Conservation (phyloP, 139 green algal species). For the Picochlorum sp. region DNA sequence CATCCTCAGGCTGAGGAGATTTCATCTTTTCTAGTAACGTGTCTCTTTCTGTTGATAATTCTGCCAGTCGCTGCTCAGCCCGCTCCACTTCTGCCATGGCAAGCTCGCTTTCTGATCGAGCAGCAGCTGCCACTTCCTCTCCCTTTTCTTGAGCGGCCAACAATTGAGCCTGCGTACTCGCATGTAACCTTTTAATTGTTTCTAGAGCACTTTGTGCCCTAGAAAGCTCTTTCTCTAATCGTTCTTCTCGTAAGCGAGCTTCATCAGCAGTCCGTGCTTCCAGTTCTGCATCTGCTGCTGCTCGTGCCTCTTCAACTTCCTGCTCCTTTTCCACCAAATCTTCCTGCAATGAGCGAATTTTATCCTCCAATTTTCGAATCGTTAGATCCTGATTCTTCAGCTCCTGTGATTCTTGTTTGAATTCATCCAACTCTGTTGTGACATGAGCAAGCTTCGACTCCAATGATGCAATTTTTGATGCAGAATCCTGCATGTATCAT, state of each 20-base stretch:
- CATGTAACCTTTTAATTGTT: conserved; percentile 61
- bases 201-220: conserved; percentile 52
- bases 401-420: conserved; percentile 59
- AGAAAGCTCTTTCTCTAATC: conserved; percentile 52
- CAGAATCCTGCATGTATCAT: conserved; percentile 31
- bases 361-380: conserved; percentile 69
- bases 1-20: background rate
- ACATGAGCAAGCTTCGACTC: conserved; percentile 38
- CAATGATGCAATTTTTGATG: conserved; percentile 39
- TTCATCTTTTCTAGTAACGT: conserved; percentile 39
- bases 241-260: conserved; percentile 35
- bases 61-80: conserved; percentile 42
- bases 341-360: conserved; percentile 36
- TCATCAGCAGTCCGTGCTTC: conserved; percentile 24
- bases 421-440: conserved; percentile 70
- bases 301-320: conserved; percentile 36
- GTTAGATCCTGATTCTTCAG: conserved; percentile 84
- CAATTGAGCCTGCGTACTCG: conserved; percentile 46
- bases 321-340: conserved; percentile 36
- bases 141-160: conserved; percentile 43
- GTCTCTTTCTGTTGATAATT: conserved; percentile 67
- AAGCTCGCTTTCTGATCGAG: conserved; percentile 69
- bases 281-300: conserved; percentile 44
- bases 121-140: conserved; percentile 51
- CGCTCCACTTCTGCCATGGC: conserved; percentile 52